These are phyloP conservation scores for Macroventuria anomochaeta DNA, from an alignment of 2,329 filamentous ascomycete species.

Conservation along the genomic window DNA sequence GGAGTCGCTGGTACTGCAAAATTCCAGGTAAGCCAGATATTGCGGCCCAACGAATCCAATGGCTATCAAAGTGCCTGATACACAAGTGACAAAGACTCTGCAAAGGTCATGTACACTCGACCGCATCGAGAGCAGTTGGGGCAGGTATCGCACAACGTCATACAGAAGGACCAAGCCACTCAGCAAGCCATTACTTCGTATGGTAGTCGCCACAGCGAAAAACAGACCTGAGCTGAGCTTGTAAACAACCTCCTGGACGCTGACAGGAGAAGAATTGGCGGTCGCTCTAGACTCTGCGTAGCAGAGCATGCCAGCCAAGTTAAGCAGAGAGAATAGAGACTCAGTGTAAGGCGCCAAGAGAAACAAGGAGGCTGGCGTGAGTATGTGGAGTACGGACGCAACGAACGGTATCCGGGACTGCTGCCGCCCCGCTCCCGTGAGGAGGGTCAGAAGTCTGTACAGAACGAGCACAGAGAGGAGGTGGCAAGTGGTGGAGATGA, in stretches of 20 bases:
- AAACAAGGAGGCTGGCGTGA: slow-evolving; percentile 89
- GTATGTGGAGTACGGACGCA: slow-evolving; percentile 75
- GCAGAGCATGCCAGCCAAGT: slow-evolving; percentile 73
- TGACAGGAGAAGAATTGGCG: slow-evolving; percentile 32
- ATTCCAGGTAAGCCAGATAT: slow-evolving; percentile 73
- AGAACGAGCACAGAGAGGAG: slow-evolving; percentile 75
- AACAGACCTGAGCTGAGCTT: slow-evolving; percentile 68
- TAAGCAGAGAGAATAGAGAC: slow-evolving; percentile 76
- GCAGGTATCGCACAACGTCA: slow-evolving; percentile 48
- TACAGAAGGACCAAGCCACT: slow-evolving; percentile 77
- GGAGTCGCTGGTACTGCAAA: slow-evolving; percentile 47
- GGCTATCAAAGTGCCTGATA: slow-evolving; percentile 72
- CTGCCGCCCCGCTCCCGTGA: slow-evolving; percentile 49
- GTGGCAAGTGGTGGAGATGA: slow-evolving; percentile 76
- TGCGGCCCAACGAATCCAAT: slow-evolving; percentile 76
- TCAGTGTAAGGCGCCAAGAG: slow-evolving; percentile 87
- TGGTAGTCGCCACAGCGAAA: slow-evolving; percentile 75
- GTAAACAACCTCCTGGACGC: slow-evolving; percentile 43
- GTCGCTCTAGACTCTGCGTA: slow-evolving; percentile 61
- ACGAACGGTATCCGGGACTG: slow-evolving; percentile 65
- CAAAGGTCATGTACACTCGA: slow-evolving; percentile 53
- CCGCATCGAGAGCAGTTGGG: slow-evolving; percentile 45
- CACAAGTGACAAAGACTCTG: slow-evolving; percentile 63
- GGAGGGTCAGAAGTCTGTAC: slow-evolving; percentile 66
- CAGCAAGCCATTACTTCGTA: slow-evolving; percentile 86